phyloP scores from a whole-genome alignment of 2,329 filamentous ascomycete species.

The Clonostachys byssicola region DNA sequence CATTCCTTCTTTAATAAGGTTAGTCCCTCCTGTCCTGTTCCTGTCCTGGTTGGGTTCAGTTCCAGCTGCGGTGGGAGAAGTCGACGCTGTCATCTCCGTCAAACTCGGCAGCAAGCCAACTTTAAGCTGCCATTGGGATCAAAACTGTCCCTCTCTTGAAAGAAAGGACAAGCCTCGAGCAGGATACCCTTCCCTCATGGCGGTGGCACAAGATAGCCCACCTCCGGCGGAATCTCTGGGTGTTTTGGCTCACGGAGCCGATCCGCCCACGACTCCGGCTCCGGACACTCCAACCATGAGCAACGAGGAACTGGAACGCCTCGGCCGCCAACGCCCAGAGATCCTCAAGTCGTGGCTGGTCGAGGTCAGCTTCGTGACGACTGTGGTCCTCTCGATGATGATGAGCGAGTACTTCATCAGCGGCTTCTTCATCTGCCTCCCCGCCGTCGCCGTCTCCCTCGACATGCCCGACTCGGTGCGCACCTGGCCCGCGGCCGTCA shows the following conservation, averaged over 20 bases:
- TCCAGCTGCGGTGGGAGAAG: no score
- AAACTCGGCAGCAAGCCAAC: no score
- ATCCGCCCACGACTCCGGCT: constrained; percentile 2
- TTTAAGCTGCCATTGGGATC: no score
- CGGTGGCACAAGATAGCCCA: no score
- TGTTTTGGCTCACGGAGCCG: not conserved
- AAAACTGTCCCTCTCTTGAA: not conserved
- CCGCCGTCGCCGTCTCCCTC: constrained; percentile 57
- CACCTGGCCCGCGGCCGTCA: constrained; percentile 63
- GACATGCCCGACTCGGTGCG: constrained; percentile 56
- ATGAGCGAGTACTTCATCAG: constrained; percentile 72
- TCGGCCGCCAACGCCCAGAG: constrained; percentile 59
- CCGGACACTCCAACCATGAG: constrained; percentile 1
- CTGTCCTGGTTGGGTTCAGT: no score
- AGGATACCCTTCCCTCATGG: no score
- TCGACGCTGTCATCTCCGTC: no score
- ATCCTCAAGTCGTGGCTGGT: constrained; percentile 45
- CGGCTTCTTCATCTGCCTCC: constrained; percentile 69
- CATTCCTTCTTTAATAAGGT: no score
- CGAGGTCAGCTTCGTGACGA: constrained; percentile 61
- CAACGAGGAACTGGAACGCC: constrained; percentile 44
- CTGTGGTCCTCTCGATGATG: constrained; percentile 59
- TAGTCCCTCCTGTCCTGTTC: no score
- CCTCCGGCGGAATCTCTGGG: not conserved
- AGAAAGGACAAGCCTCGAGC: not conserved